phyloP scores from a whole-genome alignment of 2,329 filamentous ascomycete species.

The Aaosphaeria pasadenensis region DNA sequence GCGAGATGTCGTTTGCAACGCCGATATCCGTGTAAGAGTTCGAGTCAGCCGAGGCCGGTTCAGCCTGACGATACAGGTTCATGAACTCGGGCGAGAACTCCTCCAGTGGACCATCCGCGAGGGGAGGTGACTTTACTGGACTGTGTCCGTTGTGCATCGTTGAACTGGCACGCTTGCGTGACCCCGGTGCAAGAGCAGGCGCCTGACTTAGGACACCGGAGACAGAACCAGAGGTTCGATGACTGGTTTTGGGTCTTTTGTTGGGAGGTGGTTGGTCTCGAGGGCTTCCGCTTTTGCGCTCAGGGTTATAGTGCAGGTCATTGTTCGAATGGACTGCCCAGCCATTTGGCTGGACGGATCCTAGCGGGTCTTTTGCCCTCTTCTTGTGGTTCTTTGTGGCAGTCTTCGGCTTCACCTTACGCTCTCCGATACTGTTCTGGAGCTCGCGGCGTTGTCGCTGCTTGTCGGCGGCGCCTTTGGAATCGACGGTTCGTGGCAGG shows the following conservation, averaged over 20 bases:
- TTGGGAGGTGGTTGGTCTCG: conserved; percentile 58
- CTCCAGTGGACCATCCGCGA: conserved; percentile 62
- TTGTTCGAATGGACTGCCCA: conserved; percentile 55
- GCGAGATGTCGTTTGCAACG: conserved; percentile 70
- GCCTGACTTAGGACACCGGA: conserved; percentile 62
- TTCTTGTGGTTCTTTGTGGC: conserved; percentile 84
- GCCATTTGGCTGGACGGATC: conserved; percentile 63
- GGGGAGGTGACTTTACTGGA: conserved; percentile 72
- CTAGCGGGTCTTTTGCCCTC: conserved; percentile 67
- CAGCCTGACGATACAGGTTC: conserved; percentile 65
- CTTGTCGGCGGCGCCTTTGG: conserved; percentile 70
- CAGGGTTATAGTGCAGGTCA: conserved; percentile 50
- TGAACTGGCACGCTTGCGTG: conserved; percentile 60
- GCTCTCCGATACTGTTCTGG: conserved; percentile 48
- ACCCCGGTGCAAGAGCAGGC: conserved; percentile 61
- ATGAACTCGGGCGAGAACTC: conserved; percentile 75
- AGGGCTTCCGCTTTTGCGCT: conserved; percentile 50
- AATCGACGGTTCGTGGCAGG: conserved; percentile 72
- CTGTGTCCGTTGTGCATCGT: conserved; percentile 63
- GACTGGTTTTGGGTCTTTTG: conserved; percentile 80
- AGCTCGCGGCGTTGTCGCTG: conserved; percentile 61
- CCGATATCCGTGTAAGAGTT: conserved; percentile 77
- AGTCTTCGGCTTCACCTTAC: conserved; percentile 72
- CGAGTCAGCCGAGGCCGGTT: conserved; percentile 56
- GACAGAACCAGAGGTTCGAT: conserved; percentile 74